Conservation (phyloP, 2,329 filamentous ascomycete species). For the Fusarium mangiferae region DNA sequence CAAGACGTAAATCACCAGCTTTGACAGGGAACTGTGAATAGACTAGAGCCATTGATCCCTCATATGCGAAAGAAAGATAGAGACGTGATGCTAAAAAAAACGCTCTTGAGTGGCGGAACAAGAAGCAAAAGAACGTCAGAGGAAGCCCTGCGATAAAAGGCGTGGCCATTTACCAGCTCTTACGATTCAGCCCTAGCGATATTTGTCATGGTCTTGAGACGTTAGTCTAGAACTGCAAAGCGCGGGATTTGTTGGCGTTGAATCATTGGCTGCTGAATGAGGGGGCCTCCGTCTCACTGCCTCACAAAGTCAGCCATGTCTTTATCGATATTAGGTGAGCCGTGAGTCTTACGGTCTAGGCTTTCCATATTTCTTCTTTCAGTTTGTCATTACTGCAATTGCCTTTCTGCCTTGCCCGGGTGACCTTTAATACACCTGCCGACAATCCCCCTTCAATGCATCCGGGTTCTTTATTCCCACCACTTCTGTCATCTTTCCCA, state of each 20-base stretch:
- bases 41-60: background rate
- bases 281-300: background rate
- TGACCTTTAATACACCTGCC: background rate
- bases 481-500: background rate
- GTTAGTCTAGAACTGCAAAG: too few species aligned
- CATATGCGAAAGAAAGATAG: fast-evolving
- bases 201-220: too few species aligned
- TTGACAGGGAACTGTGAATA: background rate
- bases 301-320: background rate
- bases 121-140: background rate
- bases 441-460: background rate
- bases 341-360: background rate
- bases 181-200: too few species aligned
- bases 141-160: too few species aligned
- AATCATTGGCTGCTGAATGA: background rate
- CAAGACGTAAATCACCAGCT: background rate
- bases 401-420: background rate
- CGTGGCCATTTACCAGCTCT: background rate
- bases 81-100: too few species aligned
- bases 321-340: too few species aligned
- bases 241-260: background rate
- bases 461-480: too few species aligned
- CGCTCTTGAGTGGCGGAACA: too few species aligned
- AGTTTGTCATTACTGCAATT: fast-evolving
- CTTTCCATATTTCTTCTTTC: background rate